A percentile compares a stretch with the other conserved stretches of the same genome.
These are phyloP conservation scores for Russula compacta DNA, from an alignment of 768 basidiomycete species.

Conservation along the genomic window DNA sequence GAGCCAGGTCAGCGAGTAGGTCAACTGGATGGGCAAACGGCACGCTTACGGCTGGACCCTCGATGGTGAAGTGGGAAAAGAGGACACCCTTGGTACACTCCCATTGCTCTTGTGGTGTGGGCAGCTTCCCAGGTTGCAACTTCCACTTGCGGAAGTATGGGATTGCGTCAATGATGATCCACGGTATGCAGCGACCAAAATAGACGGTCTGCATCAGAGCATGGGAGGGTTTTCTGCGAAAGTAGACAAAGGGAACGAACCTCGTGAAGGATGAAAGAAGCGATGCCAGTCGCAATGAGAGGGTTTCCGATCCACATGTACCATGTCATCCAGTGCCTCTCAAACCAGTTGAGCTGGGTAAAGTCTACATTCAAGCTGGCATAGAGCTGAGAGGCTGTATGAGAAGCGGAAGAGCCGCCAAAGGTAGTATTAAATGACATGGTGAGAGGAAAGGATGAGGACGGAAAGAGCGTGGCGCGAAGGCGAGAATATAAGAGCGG, in stretches of 20 bases:
- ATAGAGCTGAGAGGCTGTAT: slow-evolving; percentile 39
- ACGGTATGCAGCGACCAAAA: slow-evolving; percentile 90
- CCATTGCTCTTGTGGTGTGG: slow-evolving; percentile 80
- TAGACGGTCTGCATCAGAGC: slow-evolving; percentile 64
- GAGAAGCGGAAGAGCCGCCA: slow-evolving; percentile 4
- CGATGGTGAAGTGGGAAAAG: slow-evolving; percentile 91
- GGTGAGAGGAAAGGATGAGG: not conserved
- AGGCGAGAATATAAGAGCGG: not conserved
- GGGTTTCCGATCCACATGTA: slow-evolving; percentile 85
- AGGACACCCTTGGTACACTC: slow-evolving; percentile 92
- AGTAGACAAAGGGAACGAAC: slow-evolving; percentile 36
- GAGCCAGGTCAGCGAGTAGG: not conserved
- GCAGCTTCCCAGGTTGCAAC: slow-evolving; percentile 79
- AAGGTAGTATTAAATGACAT: slow-evolving; percentile 20
- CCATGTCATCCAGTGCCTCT: slow-evolving; percentile 78
- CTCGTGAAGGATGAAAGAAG: slow-evolving; percentile 92
- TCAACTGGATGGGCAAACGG: not conserved
- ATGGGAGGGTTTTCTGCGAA: not conserved
- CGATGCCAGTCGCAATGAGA: slow-evolving; percentile 83
- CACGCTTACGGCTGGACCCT: slow-evolving; percentile 69
- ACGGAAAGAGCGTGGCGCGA: not conserved
- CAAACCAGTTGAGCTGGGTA: slow-evolving; percentile 54
- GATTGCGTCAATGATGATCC: slow-evolving; percentile 91
- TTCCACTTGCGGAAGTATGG: slow-evolving; percentile 95
- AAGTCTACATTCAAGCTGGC: slow-evolving; percentile 47